phyloP scores from a whole-genome alignment of 768 basidiomycete species.

The Mycena haematopus region DNA sequence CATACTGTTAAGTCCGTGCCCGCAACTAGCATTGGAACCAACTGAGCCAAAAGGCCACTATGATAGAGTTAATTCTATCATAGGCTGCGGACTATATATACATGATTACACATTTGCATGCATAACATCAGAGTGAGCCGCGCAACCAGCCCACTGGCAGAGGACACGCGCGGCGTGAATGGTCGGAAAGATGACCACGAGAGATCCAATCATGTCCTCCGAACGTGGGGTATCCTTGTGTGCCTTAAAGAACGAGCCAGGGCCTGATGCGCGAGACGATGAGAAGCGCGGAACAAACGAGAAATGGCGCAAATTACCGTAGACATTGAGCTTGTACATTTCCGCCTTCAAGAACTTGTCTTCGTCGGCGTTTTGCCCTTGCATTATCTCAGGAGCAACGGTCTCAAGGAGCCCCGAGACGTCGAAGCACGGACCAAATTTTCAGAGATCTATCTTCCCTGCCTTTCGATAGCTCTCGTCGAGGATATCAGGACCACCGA shows the following conservation, averaged over 20 bases:
- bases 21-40: too few relatives aligned
- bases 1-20: too few relatives aligned
- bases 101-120: too few relatives aligned
- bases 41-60: too few relatives aligned
- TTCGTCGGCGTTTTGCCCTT: conserved; percentile 19
- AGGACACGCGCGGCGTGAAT: not conserved
- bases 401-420: conserved; percentile 37
- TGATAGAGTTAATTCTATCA: too few relatives aligned
- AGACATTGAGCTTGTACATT: conserved; percentile 47
- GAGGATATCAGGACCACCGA: conserved; percentile 34
- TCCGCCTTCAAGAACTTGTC: conserved; percentile 34
- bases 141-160: too few relatives aligned
- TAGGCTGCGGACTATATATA: too few relatives aligned
- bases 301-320: conserved; percentile 36
- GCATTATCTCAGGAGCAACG: conserved; percentile 32
- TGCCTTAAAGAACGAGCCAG: conserved; percentile 28
- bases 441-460: conserved; percentile 35
- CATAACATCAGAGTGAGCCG: too few relatives aligned
- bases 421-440: conserved; percentile 40
- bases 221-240: conserved; percentile 10
- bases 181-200: conserved; percentile 4
- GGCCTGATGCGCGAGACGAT: conserved; percentile 16
- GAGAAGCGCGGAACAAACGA: not conserved
- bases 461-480: conserved; percentile 43
- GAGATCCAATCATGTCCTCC: conserved; percentile 8